Base-by-base conservation (phyloP, 2,329 filamentous ascomycete genomes). In the Davidsoniella eucalypti region DNA sequence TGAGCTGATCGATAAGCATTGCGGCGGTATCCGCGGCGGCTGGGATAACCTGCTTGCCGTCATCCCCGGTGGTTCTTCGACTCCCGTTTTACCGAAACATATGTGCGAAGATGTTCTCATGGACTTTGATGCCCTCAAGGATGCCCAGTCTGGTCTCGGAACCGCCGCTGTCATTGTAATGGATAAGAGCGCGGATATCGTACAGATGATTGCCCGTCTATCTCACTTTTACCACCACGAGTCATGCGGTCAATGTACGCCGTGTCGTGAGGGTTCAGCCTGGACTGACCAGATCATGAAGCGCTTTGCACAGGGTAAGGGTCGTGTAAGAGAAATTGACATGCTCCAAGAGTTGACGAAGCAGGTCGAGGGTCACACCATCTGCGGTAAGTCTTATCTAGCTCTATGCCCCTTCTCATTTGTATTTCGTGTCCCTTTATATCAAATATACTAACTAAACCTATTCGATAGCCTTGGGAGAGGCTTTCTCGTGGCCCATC, bases 231-330 rank as follows among this genome's bases (percentile, higher is more conserved):
- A 98, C 75, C 84, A 88, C 68, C 92, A 98, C 72, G 92, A 98
- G 73, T 88, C 82, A 57, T 98, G 92, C 67, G 92, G 92, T 54
- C 92, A 98, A 71, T 98, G 92, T 73, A 98, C 92, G 52, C 92
- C 92, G n/a, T 98, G 92, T 76, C 84, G 92, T 64, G 92, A 98
- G 71, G 92, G 92, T 57, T 93, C 84, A 73, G 95, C 94, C 72
- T 98, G 92, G 92, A 95, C 90, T 9, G 84, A 94, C 68, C 88
- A 98, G 73, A 96, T 98, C 67, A 96, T 98, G 92, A 73, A 84
- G 67, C 83, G 92, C 52, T 94, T 98, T 60, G 87, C 94, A 73
- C 84, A 84, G 66, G 92, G 92, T 53, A 79, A 86, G 67, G 92
- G 85, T 54, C 80, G 85, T 55, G 80, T 82, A 66, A 77, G 92